These are phyloP conservation scores for Angophora floribunda DNA, from an alignment of 345 rosid genomes.

Conservation along the genomic window DNA sequence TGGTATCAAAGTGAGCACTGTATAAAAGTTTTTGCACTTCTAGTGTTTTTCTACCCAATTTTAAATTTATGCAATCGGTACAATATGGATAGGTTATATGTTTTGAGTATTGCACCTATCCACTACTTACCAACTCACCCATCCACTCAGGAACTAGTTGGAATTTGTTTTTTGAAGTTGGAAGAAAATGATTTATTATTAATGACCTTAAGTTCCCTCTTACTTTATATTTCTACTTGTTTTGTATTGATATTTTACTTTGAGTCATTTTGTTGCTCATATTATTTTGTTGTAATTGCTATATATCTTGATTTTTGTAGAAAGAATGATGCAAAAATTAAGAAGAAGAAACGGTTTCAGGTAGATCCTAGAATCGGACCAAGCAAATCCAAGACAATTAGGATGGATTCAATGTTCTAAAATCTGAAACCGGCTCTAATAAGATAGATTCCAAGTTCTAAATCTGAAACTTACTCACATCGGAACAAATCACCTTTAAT, in stretches of 20 bases:
- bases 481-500: background rate
- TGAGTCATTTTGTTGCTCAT: background rate
- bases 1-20: no score
- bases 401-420: background rate
- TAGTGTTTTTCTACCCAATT: no score
- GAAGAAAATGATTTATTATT: background rate
- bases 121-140: background rate
- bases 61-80: no score
- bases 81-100: no score
- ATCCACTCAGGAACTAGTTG: background rate
- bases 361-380: background rate
- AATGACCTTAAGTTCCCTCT: no score
- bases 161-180: background rate
- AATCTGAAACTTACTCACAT: background rate
- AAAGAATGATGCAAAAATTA: background rate
- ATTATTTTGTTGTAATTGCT: background rate
- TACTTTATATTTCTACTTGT: background rate
- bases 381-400: background rate
- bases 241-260: background rate
- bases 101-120: background rate
- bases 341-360: no score
- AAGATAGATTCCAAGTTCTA: background rate
- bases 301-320: background rate
- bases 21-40: no score
- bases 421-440: background rate